These are phyloP conservation scores for Ceratonia siliqua DNA, from an alignment of 306 rosid genomes.

Conservation along the genomic window DNA sequence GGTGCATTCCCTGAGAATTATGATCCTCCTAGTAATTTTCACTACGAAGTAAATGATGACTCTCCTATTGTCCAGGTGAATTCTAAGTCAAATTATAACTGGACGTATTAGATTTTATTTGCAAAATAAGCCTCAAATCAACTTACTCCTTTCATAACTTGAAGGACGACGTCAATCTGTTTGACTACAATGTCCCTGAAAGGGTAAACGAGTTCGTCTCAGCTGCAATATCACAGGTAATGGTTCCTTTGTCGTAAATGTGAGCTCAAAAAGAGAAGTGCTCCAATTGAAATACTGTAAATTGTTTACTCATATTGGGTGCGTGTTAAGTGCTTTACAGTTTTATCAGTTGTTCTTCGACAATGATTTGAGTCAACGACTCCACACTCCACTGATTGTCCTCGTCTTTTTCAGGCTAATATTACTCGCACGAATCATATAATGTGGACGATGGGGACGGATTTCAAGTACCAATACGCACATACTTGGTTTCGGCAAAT, in stretches of 20 bases:
- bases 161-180: slow-evolving; percentile 70
- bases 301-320: neutral
- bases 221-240: slow-evolving; percentile 76
- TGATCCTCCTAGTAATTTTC: slow-evolving; percentile 72
- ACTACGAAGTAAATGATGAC: slow-evolving; percentile 62
- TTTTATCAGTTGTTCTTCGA: slow-evolving; percentile 11
- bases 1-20: slow-evolving; percentile 74
- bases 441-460: slow-evolving; percentile 99
- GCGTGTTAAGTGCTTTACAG: slow-evolving; percentile 15
- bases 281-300: slow-evolving; percentile 4
- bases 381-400: slow-evolving; percentile 33
- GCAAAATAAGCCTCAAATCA: slow-evolving; percentile 10
- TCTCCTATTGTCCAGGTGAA: slow-evolving; percentile 73
- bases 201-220: slow-evolving; percentile 76
- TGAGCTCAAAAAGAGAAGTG: neutral
- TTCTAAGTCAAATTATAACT: slow-evolving; percentile 17
- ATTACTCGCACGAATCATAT: slow-evolving; percentile 88
- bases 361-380: slow-evolving; percentile 15
- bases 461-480: slow-evolving; percentile 94
- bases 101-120: slow-evolving; percentile 12
- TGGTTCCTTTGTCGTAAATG: neutral
- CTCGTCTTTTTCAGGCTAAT: slow-evolving; percentile 72
- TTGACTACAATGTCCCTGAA: slow-evolving; percentile 72
- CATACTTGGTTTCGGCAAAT: slow-evolving; percentile 82
- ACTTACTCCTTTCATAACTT: slow-evolving; percentile 19